Evolutionary conservation across 805 yeast species (phyloP).

Genomic region (Metschnikowia drakensbergensis): DNA sequence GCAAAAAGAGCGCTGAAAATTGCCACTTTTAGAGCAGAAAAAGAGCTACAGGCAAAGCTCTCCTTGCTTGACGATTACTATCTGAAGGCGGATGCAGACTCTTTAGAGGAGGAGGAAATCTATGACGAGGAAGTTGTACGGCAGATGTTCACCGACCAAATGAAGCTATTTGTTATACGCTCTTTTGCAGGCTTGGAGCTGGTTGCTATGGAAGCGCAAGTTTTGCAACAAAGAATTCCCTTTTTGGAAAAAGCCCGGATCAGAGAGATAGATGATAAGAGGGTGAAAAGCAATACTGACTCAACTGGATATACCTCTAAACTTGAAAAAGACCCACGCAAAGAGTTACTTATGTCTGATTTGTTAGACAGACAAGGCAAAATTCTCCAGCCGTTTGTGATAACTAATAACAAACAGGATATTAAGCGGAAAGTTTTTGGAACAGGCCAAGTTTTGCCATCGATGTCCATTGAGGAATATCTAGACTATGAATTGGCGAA

Average conservation of each 20-base stretch:
- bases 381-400: conserved; percentile 78
- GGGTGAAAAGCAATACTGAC: conserved; percentile 7
- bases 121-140: conserved; percentile 48
- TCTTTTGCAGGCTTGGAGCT: conserved; percentile 57
- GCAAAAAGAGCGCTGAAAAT: conserved; percentile 67
- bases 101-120: conserved; percentile 6
- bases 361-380: conserved; percentile 69
- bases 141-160: conserved; percentile 50
- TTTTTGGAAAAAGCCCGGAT: not conserved
- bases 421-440: conserved; percentile 70
- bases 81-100: conserved; percentile 1
- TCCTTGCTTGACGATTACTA: conserved; percentile 32
- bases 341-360: conserved; percentile 23
- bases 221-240: conserved; percentile 34
- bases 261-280: conserved; percentile 7
- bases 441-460: conserved; percentile 88
- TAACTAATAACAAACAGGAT: conserved; percentile 53
- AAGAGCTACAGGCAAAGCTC: conserved; percentile 46
- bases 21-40: conserved; percentile 58
- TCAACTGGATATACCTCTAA: conserved; percentile 59
- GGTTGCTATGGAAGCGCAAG: conserved; percentile 59
- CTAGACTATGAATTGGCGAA: conserved; percentile 79
- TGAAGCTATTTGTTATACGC: conserved; percentile 49
- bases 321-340: conserved; percentile 49
- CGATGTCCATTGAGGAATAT: conserved; percentile 91